A percentile compares a stretch with the other conserved stretches of the same genome.
Evolutionary conservation across 441 rosid species (phyloP).

Genomic region (Bruguiera hainesii): DNA sequence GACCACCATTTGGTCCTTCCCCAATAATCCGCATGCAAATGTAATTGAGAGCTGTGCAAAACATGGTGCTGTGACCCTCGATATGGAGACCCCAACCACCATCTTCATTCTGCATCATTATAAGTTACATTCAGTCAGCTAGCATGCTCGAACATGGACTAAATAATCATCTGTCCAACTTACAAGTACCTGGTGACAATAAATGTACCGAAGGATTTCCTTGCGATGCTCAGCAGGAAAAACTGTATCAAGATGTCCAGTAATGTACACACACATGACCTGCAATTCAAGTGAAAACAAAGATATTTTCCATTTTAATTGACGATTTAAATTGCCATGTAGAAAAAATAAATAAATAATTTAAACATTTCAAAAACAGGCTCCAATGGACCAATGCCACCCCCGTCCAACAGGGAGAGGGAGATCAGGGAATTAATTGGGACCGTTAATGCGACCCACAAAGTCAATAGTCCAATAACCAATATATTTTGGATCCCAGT

Average conservation of each 20-base stretch:
- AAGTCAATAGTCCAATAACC: too few relatives aligned
- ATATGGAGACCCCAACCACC: constrained; percentile 74
- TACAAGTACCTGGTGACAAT: constrained; percentile 55
- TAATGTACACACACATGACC: constrained; percentile 68
- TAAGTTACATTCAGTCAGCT: neutral
- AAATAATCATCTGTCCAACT: neutral
- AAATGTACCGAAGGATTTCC: constrained; percentile 76
- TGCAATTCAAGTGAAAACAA: constrained; percentile 11
- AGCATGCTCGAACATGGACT: neutral
- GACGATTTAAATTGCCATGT: too few relatives aligned
- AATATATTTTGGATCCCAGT: too few relatives aligned
- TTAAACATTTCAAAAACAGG: too few relatives aligned
- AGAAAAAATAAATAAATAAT: too few relatives aligned
- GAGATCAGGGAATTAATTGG: too few relatives aligned
- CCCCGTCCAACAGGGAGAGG: too few relatives aligned
- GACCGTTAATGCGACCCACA: too few relatives aligned
- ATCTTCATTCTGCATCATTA: constrained; percentile 28
- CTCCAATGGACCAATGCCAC: too few relatives aligned
- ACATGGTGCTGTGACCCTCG: constrained; percentile 63
- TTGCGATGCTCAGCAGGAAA: constrained; percentile 51
- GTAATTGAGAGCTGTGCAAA: constrained; percentile 52
- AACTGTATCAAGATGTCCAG: constrained; percentile 59
- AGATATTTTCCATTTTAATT: neutral
- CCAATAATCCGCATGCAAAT: constrained; percentile 40
- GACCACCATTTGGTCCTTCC: constrained; percentile 18